Percentiles rank a stretch among this genome's conserved stretches.
These are phyloP conservation scores for Candida bentonensis DNA, from an alignment of 805 yeast species.

Conservation along the genomic window DNA sequence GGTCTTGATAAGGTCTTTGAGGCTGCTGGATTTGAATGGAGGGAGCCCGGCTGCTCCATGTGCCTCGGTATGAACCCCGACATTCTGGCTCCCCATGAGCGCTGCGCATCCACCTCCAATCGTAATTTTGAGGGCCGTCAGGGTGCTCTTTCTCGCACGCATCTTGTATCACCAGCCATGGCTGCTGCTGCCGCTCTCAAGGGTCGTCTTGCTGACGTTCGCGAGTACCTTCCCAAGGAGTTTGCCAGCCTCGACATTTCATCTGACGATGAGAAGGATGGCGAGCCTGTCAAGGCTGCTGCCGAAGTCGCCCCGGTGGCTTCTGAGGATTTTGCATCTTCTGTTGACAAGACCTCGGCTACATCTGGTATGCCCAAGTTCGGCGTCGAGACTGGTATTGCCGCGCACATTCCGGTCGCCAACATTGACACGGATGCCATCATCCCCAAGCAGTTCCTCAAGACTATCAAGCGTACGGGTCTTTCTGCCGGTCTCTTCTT, in stretches of 20 bases:
- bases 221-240: constrained; percentile 59
- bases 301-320: constrained; percentile 17
- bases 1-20: constrained; percentile 84
- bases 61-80: constrained; percentile 99
- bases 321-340: constrained; percentile 16
- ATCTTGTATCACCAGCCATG: constrained; percentile 97
- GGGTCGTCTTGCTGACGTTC: constrained; percentile 83
- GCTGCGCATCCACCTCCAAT: constrained; percentile 98
- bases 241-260: constrained; percentile 39
- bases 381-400: constrained; percentile 60
- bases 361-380: constrained; percentile 58
- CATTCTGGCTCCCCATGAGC: constrained; percentile 83
- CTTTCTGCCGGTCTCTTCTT: constrained; percentile 77
- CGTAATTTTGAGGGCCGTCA: constrained; percentile 99
- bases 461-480: constrained; percentile 96
- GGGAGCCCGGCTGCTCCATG: constrained; percentile 99
- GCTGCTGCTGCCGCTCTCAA: constrained; percentile 96
- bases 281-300: constrained; percentile 24
- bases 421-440: constrained; percentile 98
- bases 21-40: constrained; percentile 95
- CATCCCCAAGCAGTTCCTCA: constrained; percentile 95
- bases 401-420: constrained; percentile 90
- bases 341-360: background rate
- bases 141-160: constrained; percentile 93
- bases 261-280: constrained; percentile 36